Base-by-base conservation (phyloP, 2,329 filamentous ascomycete genomes). In the Colletotrichum sp. region DNA sequence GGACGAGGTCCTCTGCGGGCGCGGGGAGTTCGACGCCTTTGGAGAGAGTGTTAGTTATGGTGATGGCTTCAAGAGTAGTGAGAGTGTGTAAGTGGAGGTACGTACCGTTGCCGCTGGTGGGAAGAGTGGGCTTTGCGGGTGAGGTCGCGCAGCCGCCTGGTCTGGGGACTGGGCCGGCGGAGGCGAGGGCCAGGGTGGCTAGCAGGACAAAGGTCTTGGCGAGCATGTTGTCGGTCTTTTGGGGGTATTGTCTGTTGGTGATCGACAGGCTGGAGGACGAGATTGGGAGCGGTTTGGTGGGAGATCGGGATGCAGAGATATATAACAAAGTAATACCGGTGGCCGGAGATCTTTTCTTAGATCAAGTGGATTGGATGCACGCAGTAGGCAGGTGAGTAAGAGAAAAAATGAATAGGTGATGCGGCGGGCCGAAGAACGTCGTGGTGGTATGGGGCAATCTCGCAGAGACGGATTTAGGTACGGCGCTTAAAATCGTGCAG, bases 1-100 rank as follows among this genome's bases (percentile, higher is more conserved):
- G 84, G 7, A 81, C 81, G 58, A 86, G 79, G 76, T 80, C 80
- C 12, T 83, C 76, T 4, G 87, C 78, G 2, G 86, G 86, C 6
- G 82, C 75, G n/a, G 86, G 82, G 32, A 92, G 88, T 67, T 91
- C 85, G 28, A 79, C 80, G 48, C 81, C 86, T 88, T 66, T 22
- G 16, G 27, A 15, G 16, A 10, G 28, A 10, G 43, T 78, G 76
- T 81, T 77, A 79, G 76, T 66, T 52, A 52, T 8, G 27, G 28
- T 8, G 55, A 65, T 71, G 34, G 15, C 25, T 52, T 67, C n/a
- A 22, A 62, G 5, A 56, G 65, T 6, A 56, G 65, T 6, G 39
- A 52, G 25, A 28, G 18, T n/a, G 15, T 48, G 77, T 78, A 27
- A 78, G 65, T 75, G 55, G 4, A 64, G 64, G 30, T 52, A 83